A percentile compares a stretch with the other conserved stretches of the same genome.
These are phyloP conservation scores for Eutrema yunnanense DNA, from an alignment of 345 rosid genomes.

Conservation along the genomic window DNA sequence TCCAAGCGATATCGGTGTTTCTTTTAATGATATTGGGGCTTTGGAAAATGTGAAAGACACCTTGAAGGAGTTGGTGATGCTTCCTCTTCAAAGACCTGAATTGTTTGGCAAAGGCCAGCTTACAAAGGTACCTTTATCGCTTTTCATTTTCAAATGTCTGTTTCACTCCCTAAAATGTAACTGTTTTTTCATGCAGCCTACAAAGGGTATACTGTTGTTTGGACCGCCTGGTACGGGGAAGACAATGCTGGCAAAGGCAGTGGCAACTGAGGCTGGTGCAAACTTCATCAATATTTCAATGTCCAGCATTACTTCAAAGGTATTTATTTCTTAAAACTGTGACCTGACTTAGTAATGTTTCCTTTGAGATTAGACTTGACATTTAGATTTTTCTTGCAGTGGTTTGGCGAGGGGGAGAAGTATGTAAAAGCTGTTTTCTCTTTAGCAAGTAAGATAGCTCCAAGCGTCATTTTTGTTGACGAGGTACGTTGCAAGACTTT, in stretches of 20 bases:
- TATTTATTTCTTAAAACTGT: conserved; percentile 12
- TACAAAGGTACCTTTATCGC: conserved; percentile 55
- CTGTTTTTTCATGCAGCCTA: conserved; percentile 52
- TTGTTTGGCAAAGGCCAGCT: conserved; percentile 97
- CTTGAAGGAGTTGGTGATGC: conserved; percentile 97
- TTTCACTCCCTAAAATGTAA: background rate
- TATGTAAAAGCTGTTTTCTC: conserved; percentile 98
- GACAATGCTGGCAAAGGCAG: conserved; percentile 99
- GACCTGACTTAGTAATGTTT: background rate
- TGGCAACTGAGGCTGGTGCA: conserved; percentile 98
- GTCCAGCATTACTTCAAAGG: conserved; percentile 99
- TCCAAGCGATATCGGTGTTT: conserved; percentile 86
- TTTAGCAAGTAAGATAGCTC: conserved; percentile 97
- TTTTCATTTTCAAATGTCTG: background rate
- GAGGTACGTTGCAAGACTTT: conserved; percentile 51
- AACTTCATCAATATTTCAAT: conserved; percentile 95
- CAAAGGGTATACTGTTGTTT: conserved; percentile 91
- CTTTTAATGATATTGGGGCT: conserved; percentile 94
- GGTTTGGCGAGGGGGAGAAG: conserved; percentile 99
- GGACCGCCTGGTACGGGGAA: conserved; percentile 99
- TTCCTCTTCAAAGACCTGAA: conserved; percentile 98
- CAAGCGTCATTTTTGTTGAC: conserved; percentile 90
- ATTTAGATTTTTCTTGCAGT: conserved; percentile 45
- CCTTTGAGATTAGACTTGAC: background rate
- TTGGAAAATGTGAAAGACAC: conserved; percentile 95